Evolutionary conservation across 345 rosid species (phyloP).

Genomic region (Rhodamnia rubescens): DNA sequence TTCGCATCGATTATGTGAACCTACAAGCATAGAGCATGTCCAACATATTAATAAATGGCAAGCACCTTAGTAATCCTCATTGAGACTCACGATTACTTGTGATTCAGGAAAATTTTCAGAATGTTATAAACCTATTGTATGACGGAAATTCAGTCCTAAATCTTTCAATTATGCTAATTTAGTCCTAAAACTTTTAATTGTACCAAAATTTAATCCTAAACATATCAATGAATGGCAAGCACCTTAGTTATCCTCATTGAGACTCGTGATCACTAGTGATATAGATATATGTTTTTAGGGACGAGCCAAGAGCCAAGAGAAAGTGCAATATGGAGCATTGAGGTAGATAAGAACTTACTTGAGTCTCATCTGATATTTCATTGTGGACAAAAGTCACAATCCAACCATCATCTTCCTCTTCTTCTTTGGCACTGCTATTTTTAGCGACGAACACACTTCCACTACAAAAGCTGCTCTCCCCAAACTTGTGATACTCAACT

Average conservation of each 20-base stretch:
- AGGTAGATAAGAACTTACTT: not conserved
- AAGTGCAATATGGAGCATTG: not conserved
- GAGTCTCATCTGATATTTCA: not conserved
- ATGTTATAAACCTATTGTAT: too few relatives aligned
- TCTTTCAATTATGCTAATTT: too few relatives aligned
- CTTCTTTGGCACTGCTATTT: not conserved
- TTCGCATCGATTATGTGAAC: not conserved
- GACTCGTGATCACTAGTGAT: fast-evolving
- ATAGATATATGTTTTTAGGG: not conserved
- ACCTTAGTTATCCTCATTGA: not conserved
- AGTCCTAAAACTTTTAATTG: too few relatives aligned
- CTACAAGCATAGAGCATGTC: not conserved
- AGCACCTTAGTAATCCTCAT: too few relatives aligned
- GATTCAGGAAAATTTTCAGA: too few relatives aligned
- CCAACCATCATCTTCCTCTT: not conserved
- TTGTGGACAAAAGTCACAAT: not conserved
- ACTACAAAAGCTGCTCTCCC: not conserved
- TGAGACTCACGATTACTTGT: too few relatives aligned
- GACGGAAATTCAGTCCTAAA: too few relatives aligned
- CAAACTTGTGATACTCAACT: not conserved
- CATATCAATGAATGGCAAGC: too few relatives aligned
- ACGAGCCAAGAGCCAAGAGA: not conserved
- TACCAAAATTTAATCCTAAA: too few relatives aligned
- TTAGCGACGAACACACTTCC: not conserved
- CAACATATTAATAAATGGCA: not conserved